Conservation (phyloP, 352 stramenopile species). For the Globisporangium heterothallicum region DNA sequence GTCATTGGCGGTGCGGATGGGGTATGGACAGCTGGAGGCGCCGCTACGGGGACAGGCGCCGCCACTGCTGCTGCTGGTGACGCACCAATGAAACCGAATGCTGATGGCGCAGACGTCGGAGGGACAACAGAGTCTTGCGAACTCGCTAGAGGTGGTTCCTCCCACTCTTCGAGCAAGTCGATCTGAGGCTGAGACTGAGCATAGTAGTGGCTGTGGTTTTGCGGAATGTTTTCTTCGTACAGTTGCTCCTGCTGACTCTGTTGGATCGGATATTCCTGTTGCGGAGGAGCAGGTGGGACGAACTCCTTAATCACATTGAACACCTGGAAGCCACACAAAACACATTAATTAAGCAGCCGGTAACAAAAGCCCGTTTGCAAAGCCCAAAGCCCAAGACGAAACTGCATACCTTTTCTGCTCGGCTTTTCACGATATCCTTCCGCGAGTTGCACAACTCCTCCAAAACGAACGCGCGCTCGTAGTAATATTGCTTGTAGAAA, state of each 20-base stretch:
- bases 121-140: not conserved
- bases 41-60: slow-evolving; percentile 3
- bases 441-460: slow-evolving; percentile 49
- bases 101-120: slow-evolving; percentile 15
- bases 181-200: slow-evolving; percentile 5
- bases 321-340: slow-evolving; percentile 10
- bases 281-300: slow-evolving; percentile 15
- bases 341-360: not conserved
- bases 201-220: slow-evolving; percentile 5
- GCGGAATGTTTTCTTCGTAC: slow-evolving; percentile 6
- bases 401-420: slow-evolving; percentile 63
- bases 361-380: too few relatives aligned
- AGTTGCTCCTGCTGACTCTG: not conserved
- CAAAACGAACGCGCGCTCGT: slow-evolving; percentile 35
- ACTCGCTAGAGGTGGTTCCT: slow-evolving; percentile 1
- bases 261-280: slow-evolving; percentile 1
- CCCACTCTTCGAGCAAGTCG: slow-evolving; percentile 14
- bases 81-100: slow-evolving; percentile 32
- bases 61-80: not conserved
- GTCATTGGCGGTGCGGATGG: slow-evolving; percentile 25
- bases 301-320: slow-evolving; percentile 26
- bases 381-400: not conserved
- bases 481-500: slow-evolving; percentile 72
- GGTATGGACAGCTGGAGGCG: not conserved
- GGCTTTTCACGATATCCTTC: slow-evolving; percentile 73